Percentiles rank a stretch among this genome's conserved stretches.
Evolutionary conservation across 305 asterid genomes (phyloP).

Genomic region (Lippia alba): DNA sequence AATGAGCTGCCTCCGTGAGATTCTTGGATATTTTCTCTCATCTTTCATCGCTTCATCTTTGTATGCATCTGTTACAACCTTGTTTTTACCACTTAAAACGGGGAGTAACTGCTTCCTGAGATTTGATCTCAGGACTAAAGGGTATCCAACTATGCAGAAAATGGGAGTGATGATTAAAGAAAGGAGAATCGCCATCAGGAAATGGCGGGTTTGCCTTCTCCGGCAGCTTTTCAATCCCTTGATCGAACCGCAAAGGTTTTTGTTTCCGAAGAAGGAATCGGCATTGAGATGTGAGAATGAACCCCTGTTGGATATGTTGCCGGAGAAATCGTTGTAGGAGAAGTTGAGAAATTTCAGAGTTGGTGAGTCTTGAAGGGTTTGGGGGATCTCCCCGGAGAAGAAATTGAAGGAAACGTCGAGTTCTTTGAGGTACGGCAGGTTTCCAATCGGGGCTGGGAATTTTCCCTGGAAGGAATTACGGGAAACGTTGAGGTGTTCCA

Average conservation of each 20-base stretch:
- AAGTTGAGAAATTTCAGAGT: slow-evolving; percentile 60
- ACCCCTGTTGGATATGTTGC: slow-evolving; percentile 58
- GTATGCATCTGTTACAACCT: slow-evolving; percentile 21
- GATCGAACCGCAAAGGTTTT: slow-evolving; percentile 62
- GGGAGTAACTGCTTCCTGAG: slow-evolving; percentile 41
- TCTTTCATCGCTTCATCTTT: slow-evolving; percentile 48
- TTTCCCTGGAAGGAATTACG: slow-evolving; percentile 53
- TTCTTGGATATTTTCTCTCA: slow-evolving; percentile 61
- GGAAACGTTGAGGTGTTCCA: slow-evolving; percentile 66
- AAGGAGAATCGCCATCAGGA: slow-evolving; percentile 64
- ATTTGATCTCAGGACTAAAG: slow-evolving; percentile 52
- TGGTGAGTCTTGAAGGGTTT: slow-evolving; percentile 49
- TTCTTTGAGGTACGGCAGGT: slow-evolving; percentile 61
- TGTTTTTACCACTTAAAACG: slow-evolving; percentile 21
- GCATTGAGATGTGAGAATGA: slow-evolving; percentile 50
- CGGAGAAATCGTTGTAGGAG: slow-evolving; percentile 65
- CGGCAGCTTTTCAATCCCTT: slow-evolving; percentile 54
- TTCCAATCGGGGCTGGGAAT: slow-evolving; percentile 63
- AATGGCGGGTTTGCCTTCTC: slow-evolving; percentile 46
- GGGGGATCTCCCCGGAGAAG: slow-evolving; percentile 66
- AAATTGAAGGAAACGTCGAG: slow-evolving; percentile 68
- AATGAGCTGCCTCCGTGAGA: slow-evolving; percentile 61
- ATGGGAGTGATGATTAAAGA: slow-evolving; percentile 61
- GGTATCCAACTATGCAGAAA: slow-evolving; percentile 62
- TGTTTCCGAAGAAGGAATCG: slow-evolving; percentile 65